Evolutionary conservation across 139 green algal genomes (phyloP), one percentile per base, ranked within the genome.

Genomic region (Edaphochlamys debaryana): DNA sequence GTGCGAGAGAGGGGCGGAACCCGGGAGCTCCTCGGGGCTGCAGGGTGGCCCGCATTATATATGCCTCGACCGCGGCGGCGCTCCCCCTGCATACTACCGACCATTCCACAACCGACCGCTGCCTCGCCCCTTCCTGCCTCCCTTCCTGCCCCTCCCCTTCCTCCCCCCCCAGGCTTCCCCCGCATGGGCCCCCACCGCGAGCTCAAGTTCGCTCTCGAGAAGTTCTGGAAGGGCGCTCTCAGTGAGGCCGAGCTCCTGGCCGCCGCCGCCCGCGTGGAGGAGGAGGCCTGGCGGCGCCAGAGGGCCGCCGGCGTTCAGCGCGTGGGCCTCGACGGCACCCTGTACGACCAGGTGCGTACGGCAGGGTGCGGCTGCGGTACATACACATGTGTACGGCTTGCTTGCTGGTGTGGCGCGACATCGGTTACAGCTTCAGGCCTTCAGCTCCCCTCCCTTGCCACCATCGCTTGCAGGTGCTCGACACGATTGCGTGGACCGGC

Each of bases 191-290:
- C 84, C 34, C 94, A 95, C 42, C 89, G 95, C n/a, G 89, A 98
- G 89, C 90, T 97, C 72, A 98, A 98, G 84, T 85, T 92, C 52
- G 93, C 94, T 20, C 87, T 97, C 0, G 95, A 98, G 70, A 90
- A 80, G 85, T 63, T 32, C 56, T 98, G 95, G 94, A 90, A 90
- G 41, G 87, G 88, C 64, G 63, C 90, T 5, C 30, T 67, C 27
- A 74, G 38, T 22, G 79, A 90, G 70, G 80, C 86, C 3, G 88
- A 94, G 42, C 92, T 98, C 25, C 30, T 71, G 64, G 50, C 66
- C 25, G 27, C n/a, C 20, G 8, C 48, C 13, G 20, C 64, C 58
- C 41, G 56, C 7, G 48, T 79, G 40, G 36, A 86, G 32, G 70
- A 70, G 11, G 73, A 79, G 27, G 85, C 78, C 2, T 89, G 85